Conservation (phyloP, 2,329 filamentous ascomycete species). For the Calonectria henricotiae region DNA sequence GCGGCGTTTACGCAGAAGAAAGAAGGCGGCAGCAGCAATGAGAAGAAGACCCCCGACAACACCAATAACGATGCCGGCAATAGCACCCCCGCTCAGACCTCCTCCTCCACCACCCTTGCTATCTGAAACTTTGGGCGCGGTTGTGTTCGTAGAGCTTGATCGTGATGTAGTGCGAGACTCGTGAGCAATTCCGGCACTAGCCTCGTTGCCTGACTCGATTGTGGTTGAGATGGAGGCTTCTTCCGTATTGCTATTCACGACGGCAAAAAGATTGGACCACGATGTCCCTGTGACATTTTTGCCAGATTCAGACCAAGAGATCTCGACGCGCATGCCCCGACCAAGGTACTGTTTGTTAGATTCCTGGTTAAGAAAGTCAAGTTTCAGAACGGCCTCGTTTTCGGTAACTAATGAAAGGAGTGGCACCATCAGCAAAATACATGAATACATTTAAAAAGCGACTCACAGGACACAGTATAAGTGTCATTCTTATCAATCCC, state of each 20-base stretch:
- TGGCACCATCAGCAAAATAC: background rate
- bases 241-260: background rate
- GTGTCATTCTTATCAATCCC: too few species aligned
- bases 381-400: background rate
- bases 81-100: slow-evolving; percentile 62
- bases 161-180: background rate
- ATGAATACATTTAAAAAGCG: background rate
- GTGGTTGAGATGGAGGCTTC: background rate
- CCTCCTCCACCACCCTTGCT: slow-evolving; percentile 48
- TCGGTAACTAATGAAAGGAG: background rate
- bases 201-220: background rate
- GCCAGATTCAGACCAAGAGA: background rate
- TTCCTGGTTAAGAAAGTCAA: background rate
- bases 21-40: slow-evolving; percentile 61
- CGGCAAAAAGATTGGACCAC: background rate
- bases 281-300: background rate
- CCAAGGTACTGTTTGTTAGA: background rate
- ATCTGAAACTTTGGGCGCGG: background rate
- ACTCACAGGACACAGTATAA: background rate
- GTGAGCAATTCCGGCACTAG: too few species aligned
- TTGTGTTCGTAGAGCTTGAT: background rate
- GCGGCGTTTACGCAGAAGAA: slow-evolving; percentile 62
- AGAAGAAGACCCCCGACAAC: slow-evolving; percentile 60
- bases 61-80: slow-evolving; percentile 66
- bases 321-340: background rate